Percentiles rank a stretch among this genome's conserved stretches.
Evolutionary conservation across 192 early-diverging fungal genomes (phyloP).

Genomic region (Umbelopsis sp.): DNA sequence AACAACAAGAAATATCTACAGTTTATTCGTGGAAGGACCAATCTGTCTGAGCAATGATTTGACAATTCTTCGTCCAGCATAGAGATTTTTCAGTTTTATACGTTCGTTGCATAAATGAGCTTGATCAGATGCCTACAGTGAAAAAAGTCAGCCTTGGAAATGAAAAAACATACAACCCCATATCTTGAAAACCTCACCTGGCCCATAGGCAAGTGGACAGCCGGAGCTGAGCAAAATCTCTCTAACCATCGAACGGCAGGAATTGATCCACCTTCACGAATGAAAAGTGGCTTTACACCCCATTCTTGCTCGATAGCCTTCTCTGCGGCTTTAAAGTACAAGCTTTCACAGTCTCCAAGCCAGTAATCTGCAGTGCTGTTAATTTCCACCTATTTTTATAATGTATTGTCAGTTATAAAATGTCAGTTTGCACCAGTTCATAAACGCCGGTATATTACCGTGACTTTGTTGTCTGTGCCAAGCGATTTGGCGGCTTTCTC

Average conservation of each 20-base stretch:
- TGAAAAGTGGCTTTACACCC: slow-evolving; percentile 66
- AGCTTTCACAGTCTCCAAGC: slow-evolving; percentile 67
- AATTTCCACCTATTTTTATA: slow-evolving; percentile 55
- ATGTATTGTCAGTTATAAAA: slow-evolving; percentile 8
- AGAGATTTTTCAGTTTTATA: slow-evolving; percentile 68
- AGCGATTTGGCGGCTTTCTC: slow-evolving; percentile 49
- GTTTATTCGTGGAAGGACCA: background rate
- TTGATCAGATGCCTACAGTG: slow-evolving; percentile 66
- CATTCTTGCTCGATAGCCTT: slow-evolving; percentile 64
- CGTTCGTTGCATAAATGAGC: slow-evolving; percentile 80
- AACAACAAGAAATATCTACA: background rate
- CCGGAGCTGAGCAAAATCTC: slow-evolving; percentile 59
- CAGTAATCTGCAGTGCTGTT: slow-evolving; percentile 72
- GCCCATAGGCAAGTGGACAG: slow-evolving; percentile 79
- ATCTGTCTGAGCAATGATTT: slow-evolving; percentile 35
- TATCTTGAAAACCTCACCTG: slow-evolving; percentile 42
- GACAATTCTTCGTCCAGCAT: slow-evolving; percentile 67
- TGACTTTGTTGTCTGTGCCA: slow-evolving; percentile 49
- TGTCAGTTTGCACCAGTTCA: background rate
- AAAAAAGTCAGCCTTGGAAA: background rate
- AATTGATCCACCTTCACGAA: slow-evolving; percentile 80
- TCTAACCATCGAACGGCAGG: slow-evolving; percentile 77
- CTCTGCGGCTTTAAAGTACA: slow-evolving; percentile 71
- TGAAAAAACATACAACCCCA: no score
- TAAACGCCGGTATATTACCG: slow-evolving; percentile 39